These are phyloP conservation scores for Hymenotorrendiella dingleyae DNA, from an alignment of 2,329 filamentous ascomycete species.

Conservation along the genomic window DNA sequence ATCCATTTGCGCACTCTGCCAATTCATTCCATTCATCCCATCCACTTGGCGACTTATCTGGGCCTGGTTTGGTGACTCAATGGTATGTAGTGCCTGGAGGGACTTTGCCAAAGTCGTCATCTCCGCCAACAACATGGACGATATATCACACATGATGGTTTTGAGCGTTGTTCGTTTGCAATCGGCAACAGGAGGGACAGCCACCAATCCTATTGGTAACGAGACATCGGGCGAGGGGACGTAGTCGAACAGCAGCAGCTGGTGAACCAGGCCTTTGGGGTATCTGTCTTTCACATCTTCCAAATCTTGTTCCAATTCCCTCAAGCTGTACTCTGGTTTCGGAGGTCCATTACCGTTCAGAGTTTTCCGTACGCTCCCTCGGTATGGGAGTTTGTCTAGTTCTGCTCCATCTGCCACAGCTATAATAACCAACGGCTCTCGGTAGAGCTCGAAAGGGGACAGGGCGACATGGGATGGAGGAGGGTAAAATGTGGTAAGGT, in stretches of 20 bases:
- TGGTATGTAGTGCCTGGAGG: constrained; percentile 64
- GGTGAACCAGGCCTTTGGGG: constrained; percentile 70
- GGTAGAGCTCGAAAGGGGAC: constrained; percentile 84
- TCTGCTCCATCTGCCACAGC: constrained; percentile 79
- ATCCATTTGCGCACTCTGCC: constrained; percentile 38
- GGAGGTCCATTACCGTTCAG: constrained; percentile 41
- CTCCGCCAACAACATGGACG: constrained; percentile 66
- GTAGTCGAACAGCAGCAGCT: constrained; percentile 76
- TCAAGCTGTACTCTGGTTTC: constrained; percentile 50
- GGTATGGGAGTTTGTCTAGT: constrained; percentile 48
- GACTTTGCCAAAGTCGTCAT: constrained; percentile 69
- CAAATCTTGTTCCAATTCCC: constrained; percentile 59
- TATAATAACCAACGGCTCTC: constrained; percentile 77
- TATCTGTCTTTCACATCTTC: constrained; percentile 66
- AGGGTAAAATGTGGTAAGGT: constrained; percentile 74
- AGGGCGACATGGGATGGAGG: constrained; percentile 74
- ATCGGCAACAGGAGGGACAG: constrained; percentile 61
- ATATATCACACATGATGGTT: constrained; percentile 74
- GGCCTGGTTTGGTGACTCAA: constrained; percentile 67
- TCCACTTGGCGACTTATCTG: constrained; percentile 37
- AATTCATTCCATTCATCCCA: constrained; percentile 35
- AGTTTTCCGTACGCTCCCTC: constrained; percentile 51
- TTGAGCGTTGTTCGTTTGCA: constrained; percentile 76
- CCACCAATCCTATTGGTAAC: constrained; percentile 61
- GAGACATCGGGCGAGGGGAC: constrained; percentile 40